Evolutionary conservation across 208 protist species (phyloP).

Genomic region (Trypanosoma brucei): DNA sequence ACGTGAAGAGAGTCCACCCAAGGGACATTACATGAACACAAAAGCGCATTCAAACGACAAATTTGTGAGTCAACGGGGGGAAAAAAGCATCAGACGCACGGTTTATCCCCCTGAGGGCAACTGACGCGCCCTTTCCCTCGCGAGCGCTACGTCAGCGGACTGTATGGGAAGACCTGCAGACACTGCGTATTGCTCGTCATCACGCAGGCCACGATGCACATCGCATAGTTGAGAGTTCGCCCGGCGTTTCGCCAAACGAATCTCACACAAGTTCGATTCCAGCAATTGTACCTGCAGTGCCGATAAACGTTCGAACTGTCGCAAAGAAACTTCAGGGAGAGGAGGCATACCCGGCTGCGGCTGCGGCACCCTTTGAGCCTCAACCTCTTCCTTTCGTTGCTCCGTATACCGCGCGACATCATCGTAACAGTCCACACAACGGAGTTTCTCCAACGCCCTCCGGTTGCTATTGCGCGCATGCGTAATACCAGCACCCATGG

Average conservation of each 20-base stretch:
- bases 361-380: slow-evolving; percentile 35
- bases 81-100: too few species aligned
- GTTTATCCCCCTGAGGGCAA: slow-evolving; percentile 1
- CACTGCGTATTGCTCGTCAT: slow-evolving; percentile 31
- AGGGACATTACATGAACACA: too few species aligned
- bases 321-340: slow-evolving; percentile 55
- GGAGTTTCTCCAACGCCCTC: slow-evolving; percentile 46
- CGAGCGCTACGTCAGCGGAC: slow-evolving; percentile 31
- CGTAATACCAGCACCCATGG: slow-evolving; percentile 59
- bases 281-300: slow-evolving; percentile 64
- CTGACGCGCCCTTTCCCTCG: slow-evolving; percentile 16
- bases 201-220: slow-evolving; percentile 59
- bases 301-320: slow-evolving; percentile 47
- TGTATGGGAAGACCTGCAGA: slow-evolving; percentile 46
- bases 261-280: slow-evolving; percentile 64
- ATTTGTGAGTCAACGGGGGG: too few species aligned
- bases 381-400: slow-evolving; percentile 54
- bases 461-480: slow-evolving; percentile 67
- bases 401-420: slow-evolving; percentile 66
- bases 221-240: slow-evolving; percentile 37
- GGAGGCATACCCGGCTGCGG: slow-evolving; percentile 66
- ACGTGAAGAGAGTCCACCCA: too few species aligned
- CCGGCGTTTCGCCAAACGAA: slow-evolving; percentile 42
- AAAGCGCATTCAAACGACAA: too few species aligned
- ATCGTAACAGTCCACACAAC: slow-evolving; percentile 74